phyloP scores from a whole-genome alignment of 495 filamentous ascomycete genomes.

The Lasiosphaeria hispida region DNA sequence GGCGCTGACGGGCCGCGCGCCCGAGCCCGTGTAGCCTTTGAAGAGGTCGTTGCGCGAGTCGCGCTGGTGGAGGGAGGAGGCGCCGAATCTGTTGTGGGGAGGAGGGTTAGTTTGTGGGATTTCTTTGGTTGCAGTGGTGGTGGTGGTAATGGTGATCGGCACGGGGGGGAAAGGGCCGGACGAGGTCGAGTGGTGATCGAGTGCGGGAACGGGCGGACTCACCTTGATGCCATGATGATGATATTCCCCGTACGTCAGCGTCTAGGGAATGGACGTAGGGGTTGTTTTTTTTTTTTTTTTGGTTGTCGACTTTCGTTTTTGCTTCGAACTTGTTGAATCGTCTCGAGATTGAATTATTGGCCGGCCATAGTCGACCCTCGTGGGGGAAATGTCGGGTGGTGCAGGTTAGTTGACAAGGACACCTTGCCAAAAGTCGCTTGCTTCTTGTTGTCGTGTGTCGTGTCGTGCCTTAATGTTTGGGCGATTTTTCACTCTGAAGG shows the following conservation, averaged over 20 bases:
- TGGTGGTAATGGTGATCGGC: not conserved
- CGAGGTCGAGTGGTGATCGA: not conserved
- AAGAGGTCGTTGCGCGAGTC: slow-evolving; percentile 89
- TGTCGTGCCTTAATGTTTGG: no score
- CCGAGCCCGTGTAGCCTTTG: slow-evolving; percentile 72
- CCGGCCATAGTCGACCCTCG: no score
- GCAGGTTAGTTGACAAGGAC: no score
- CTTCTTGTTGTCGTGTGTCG: no score
- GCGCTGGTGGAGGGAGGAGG: slow-evolving; percentile 70
- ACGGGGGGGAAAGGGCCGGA: not conserved
- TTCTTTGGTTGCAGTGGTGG: not conserved
- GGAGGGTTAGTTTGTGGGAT: slow-evolving; percentile 5
- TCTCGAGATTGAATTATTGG: no score
- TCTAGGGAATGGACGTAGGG: not conserved
- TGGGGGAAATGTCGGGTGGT: no score
- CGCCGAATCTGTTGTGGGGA: slow-evolving; percentile 49
- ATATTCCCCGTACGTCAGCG: not conserved
- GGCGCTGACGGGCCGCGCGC: slow-evolving; percentile 45
- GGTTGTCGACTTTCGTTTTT: no score
- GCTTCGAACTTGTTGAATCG: no score
- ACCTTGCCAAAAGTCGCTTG: no score
- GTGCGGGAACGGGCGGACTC: not conserved
- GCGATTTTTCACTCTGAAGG: no score
- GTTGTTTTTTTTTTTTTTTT: not conserved
- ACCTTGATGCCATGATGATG: slow-evolving; percentile 8